Percentiles rank a stretch among this genome's conserved stretches.
These are phyloP conservation scores for Mucor mucedo DNA, from an alignment of 371 early-diverging fungal species.

Conservation along the genomic window DNA sequence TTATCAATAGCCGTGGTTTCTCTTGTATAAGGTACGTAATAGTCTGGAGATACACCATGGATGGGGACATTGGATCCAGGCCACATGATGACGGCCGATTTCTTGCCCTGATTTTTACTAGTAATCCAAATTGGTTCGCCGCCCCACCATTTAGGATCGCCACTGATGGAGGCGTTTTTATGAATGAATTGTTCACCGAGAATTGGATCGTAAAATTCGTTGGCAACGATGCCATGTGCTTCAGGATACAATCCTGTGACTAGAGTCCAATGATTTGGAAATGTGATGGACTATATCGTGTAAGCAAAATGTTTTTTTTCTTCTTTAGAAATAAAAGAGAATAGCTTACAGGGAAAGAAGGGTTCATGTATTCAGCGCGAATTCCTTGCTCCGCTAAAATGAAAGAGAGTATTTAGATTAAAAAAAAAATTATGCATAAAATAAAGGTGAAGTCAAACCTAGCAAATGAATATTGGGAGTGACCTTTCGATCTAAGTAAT, in stretches of 20 bases:
- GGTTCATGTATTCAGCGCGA: conserved; percentile 68
- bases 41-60: conserved; percentile 61
- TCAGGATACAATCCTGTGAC: conserved; percentile 92
- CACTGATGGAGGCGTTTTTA: conserved; percentile 54
- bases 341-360: conserved; percentile 71
- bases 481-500: conserved; percentile 75
- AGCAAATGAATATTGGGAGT: conserved; percentile 72
- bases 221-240: conserved; percentile 91
- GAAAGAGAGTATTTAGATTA: too few relatives aligned
- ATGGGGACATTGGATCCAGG: conserved; percentile 80
- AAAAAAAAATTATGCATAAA: not conserved
- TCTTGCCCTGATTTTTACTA: conserved; percentile 65
- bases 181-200: conserved; percentile 78
- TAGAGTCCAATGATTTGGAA: conserved; percentile 93
- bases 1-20: conserved; percentile 55
- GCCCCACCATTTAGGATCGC: conserved; percentile 78
- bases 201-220: conserved; percentile 82
- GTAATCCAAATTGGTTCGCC: conserved; percentile 95
- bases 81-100: conserved; percentile 84
- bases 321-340: not conserved
- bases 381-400: conserved; percentile 48
- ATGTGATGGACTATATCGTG: conserved; percentile 67
- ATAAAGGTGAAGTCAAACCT: conserved; percentile 34
- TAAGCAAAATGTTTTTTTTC: too few relatives aligned
- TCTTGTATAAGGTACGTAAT: conserved; percentile 60